These are phyloP conservation scores for Cystoderma amianthinum DNA, from an alignment of 768 basidiomycete species.

Conservation along the genomic window DNA sequence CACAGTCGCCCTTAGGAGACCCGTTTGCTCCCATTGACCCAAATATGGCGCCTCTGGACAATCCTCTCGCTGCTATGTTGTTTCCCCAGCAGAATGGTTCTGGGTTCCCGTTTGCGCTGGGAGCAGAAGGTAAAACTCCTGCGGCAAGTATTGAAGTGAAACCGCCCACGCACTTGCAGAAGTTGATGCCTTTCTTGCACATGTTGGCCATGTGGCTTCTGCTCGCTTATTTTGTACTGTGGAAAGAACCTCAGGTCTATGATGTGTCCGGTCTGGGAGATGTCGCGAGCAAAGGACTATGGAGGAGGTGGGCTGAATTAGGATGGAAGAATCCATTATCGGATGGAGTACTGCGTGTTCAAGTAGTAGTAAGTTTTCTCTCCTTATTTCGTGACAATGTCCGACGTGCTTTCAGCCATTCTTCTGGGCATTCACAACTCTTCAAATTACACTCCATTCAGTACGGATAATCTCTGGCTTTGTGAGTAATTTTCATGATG, in stretches of 20 bases:
- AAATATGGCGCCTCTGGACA: constrained; percentile 24
- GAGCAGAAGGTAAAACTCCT: neutral
- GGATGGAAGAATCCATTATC: constrained; percentile 25
- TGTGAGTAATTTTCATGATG: constrained; percentile 32
- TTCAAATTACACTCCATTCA: constrained; percentile 68
- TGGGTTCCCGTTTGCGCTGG: neutral
- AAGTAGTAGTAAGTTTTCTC: constrained; percentile 43
- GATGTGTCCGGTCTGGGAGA: constrained; percentile 25
- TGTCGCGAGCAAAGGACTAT: constrained; percentile 19
- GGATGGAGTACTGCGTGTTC: constrained; percentile 34
- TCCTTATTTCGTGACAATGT: neutral
- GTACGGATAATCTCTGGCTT: constrained; percentile 63
- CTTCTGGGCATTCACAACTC: constrained; percentile 75
- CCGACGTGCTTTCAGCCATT: constrained; percentile 47
- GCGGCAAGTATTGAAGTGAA: neutral
- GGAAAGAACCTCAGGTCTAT: constrained; percentile 52
- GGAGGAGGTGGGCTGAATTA: constrained; percentile 63
- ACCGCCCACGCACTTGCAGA: constrained; percentile 44
- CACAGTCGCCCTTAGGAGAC: constrained; percentile 15
- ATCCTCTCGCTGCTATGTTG: constrained; percentile 43
- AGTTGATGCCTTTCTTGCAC: constrained; percentile 61
- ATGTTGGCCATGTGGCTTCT: constrained; percentile 57
- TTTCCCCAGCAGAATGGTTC: constrained; percentile 11
- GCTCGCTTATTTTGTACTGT: constrained; percentile 62
- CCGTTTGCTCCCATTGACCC: constrained; percentile 16